Evolutionary conservation across 2,329 filamentous ascomycete species (phyloP), one percentile per base, ranked within the genome.

Genomic region (Intubia oerlemansii): DNA sequence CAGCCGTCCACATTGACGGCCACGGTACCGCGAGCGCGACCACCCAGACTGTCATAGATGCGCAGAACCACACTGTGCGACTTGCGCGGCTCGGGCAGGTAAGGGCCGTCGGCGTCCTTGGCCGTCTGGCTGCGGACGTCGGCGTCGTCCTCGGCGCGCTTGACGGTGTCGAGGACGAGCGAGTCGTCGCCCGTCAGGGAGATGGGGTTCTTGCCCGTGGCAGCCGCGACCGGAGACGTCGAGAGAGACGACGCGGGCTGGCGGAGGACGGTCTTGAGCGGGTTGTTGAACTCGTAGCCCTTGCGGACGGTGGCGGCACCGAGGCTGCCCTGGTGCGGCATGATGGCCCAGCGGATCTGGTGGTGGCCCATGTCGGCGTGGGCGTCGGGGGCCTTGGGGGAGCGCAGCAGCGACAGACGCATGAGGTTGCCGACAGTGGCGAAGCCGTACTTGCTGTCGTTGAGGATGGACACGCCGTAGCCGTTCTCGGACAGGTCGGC

Each of bases 91-190:
- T 66, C 62, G 18, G 85, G 51, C 34, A 46, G 33, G 16, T 30
- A 34, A 20, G 36, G 32, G 7, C 33, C 34, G 20, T 34, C 34
- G 15, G 34, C 34, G n/a, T 24, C 36, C 8, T 29, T n/a, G 19
- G 33, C 32, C 20, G 65, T 63, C 14, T 66, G 64, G 4, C 59
- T 50, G 25, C 61, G 67, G 24, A 82, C 64, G 39, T 82, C 78
- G 42, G 75, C 71, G 39, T 85, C 78, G 41, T 85, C 78, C 45
- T 85, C 78, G n/a, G 80, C 88, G 32, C 88, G 74, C 62, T 98
- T 98, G 48, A 98, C 63, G 1, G 73, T 75, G 46, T 98, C 88
- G 1, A 98, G 57, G 4, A 98, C 57, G 13, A 98, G 55, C 3
- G 76, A 73, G 8, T 59, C 46, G 25, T 62, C 58, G 25, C 74